Evolutionary conservation across 306 rosid genomes (phyloP).

Genomic region (Lithocarpus polystachyus): DNA sequence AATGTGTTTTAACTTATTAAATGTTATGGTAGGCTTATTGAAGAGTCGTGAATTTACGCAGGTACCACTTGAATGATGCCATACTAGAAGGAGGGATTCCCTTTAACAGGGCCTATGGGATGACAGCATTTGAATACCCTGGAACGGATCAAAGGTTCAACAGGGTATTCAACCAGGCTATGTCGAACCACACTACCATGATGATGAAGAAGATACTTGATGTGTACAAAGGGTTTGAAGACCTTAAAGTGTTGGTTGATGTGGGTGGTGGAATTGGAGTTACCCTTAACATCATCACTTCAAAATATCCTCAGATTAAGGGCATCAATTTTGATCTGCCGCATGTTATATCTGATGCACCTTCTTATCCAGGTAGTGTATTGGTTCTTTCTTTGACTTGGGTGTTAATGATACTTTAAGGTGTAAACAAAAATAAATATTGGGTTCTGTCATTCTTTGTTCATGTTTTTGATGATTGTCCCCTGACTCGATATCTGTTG

Average conservation of each 20-base stretch:
- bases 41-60: background rate
- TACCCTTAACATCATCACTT: slow-evolving; percentile 17
- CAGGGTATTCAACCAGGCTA: slow-evolving; percentile 23
- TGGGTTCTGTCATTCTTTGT: too few relatives aligned
- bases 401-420: background rate
- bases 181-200: slow-evolving; percentile 25
- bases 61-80: slow-evolving; percentile 25
- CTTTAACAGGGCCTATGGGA: slow-evolving; percentile 14
- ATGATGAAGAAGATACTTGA: slow-evolving; percentile 19
- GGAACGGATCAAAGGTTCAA: slow-evolving; percentile 19
- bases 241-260: slow-evolving; percentile 18
- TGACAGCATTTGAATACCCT: slow-evolving; percentile 21
- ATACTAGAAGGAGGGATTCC: slow-evolving; percentile 30
- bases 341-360: slow-evolving; percentile 11
- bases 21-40: background rate
- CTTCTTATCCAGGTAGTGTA: slow-evolving; percentile 13
- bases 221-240: slow-evolving; percentile 20
- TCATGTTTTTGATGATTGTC: background rate
- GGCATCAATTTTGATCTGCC: slow-evolving; percentile 21
- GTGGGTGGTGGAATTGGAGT: slow-evolving; percentile 27
- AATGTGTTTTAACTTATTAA: background rate
- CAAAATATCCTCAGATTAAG: slow-evolving; percentile 9
- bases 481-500: background rate
- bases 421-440: background rate
- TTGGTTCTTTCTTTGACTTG: background rate